Base-by-base conservation (phyloP, 1,139 yeast species). In the Yamadazyma sp. region DNA sequence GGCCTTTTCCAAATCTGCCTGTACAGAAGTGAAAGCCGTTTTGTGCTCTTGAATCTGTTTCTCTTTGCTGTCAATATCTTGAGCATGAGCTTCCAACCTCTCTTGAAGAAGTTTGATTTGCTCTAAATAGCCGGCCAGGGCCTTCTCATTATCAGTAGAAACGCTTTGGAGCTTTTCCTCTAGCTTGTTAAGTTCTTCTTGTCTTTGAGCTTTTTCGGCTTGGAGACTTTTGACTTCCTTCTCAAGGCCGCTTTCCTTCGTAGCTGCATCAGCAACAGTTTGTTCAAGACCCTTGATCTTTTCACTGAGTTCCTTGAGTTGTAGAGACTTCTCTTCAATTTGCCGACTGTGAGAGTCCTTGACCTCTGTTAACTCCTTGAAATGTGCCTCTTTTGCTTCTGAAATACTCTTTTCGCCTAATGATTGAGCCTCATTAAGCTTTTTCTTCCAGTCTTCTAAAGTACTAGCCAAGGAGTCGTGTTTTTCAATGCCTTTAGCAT, bases 61-160 rank as follows among this genome's bases (percentile, higher is more conserved):
- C 5, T 28, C 31, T 16, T 28, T 28, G n/a, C 10, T 28, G 12
- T 10, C 14, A 9, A 28, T 28, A 10, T 17, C 12, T 11, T 34
- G 34, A 27, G 45, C 39, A 12, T 44, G 36, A 3, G 17, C 36
- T 2, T 31, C 17, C 5, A 49, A 23, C 29, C 45, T 43, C 2
- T 36, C 43, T n/a, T 42, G 47, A 14, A 38, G 38, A 12, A 33
- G 33, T 7, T 33, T 7, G 31, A 33, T 25, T 9, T 26, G 14
- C 18, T 27, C 22, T 15, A 16, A 20, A n/a, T 11, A 16, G 3
- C 16, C 31, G n/a, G 25, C 15, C 15, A n/a, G 15, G 5, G 20
- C 25, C 17, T 11, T 20, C 12, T 31, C 11, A 5, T 20, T 20
- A 18, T 17, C 25, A 28, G 31, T 5, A 15, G 18, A 7, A 4